Conservation (phyloP, 176 grass and related monocot species). For the Alloteropsis semialata region DNA sequence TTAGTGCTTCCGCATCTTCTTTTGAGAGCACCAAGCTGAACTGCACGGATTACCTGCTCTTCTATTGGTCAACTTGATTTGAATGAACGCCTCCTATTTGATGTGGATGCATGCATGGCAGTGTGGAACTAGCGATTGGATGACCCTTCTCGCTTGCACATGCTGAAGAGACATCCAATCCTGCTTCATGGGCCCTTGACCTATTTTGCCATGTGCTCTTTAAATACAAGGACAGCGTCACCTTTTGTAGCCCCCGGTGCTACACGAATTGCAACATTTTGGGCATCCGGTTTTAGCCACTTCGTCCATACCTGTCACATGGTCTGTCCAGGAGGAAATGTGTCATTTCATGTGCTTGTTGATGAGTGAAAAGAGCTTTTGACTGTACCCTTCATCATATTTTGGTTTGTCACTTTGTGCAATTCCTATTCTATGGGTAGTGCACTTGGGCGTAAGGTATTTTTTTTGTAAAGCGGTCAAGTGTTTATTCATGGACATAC, state of each 20-base stretch:
- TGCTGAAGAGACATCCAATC: not conserved
- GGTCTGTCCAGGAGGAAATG: not conserved
- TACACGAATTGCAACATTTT: conserved; percentile 21
- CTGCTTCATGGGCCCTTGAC: not conserved
- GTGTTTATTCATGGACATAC: conserved; percentile 52
- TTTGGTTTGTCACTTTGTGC: not conserved
- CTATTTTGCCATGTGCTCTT: not conserved
- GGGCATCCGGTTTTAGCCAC: not conserved
- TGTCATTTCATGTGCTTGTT: not conserved
- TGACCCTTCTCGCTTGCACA: not conserved
- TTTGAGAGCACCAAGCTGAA: conserved; percentile 4
- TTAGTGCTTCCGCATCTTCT: not conserved
- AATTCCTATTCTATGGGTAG: not conserved
- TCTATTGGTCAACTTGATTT: conserved; percentile 15
- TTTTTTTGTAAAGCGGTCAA: not conserved
- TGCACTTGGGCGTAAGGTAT: not conserved
- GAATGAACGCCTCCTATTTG: not conserved
- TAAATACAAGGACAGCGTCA: not conserved
- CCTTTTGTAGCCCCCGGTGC: not conserved
- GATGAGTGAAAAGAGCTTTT: not conserved
- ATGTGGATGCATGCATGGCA: conserved; percentile 2
- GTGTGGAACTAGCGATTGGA: conserved; percentile 17
- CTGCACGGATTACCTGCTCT: not conserved
- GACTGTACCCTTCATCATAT: not conserved
- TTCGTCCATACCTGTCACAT: not conserved